These are phyloP conservation scores for Heterobasidion annosum DNA, from an alignment of 1,284 basidiomycete species.

Conservation along the genomic window DNA sequence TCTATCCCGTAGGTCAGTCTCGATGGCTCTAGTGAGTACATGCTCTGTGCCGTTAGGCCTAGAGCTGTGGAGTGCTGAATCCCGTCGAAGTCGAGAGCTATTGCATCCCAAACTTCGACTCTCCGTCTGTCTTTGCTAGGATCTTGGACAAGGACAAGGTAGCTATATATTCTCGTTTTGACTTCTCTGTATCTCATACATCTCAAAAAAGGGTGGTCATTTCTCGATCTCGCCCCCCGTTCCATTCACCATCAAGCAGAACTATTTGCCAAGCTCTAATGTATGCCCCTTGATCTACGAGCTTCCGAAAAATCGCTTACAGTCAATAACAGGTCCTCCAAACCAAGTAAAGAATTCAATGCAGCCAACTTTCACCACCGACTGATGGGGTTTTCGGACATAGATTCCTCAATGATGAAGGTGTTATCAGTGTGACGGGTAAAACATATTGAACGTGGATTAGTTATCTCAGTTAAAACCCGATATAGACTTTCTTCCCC, in stretches of 20 bases:
- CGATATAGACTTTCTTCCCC: slow-evolving; percentile 67
- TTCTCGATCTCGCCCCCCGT: slow-evolving; percentile 75
- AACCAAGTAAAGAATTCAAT: slow-evolving; percentile 47
- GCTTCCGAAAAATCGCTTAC: slow-evolving; percentile 1
- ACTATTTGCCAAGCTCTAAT: slow-evolving; percentile 83
- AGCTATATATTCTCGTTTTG: neutral
- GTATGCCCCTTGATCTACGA: slow-evolving; percentile 27
- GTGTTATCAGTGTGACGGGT: slow-evolving; percentile 77
- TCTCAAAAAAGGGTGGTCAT: slow-evolving; percentile 66
- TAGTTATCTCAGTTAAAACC: neutral
- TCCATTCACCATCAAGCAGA: slow-evolving; percentile 71
- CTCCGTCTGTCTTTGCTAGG: slow-evolving; percentile 82
- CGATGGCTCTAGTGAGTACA: slow-evolving; percentile 64
- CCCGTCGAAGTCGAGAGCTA: slow-evolving; percentile 68
- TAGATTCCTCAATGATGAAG: slow-evolving; percentile 72
- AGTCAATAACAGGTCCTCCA: slow-evolving; percentile 48
- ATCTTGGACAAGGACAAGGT: slow-evolving; percentile 79
- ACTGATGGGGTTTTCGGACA: neutral
- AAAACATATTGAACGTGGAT: neutral
- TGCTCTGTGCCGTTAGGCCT: neutral
- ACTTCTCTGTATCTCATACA: neutral
- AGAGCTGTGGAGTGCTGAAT: neutral
- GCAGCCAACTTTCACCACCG: neutral
- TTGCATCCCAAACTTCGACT: slow-evolving; percentile 90
- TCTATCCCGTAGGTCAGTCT: slow-evolving; percentile 45